phyloP scores from a whole-genome alignment of 345 rosid species.

The Melaleuca alternifolia region DNA sequence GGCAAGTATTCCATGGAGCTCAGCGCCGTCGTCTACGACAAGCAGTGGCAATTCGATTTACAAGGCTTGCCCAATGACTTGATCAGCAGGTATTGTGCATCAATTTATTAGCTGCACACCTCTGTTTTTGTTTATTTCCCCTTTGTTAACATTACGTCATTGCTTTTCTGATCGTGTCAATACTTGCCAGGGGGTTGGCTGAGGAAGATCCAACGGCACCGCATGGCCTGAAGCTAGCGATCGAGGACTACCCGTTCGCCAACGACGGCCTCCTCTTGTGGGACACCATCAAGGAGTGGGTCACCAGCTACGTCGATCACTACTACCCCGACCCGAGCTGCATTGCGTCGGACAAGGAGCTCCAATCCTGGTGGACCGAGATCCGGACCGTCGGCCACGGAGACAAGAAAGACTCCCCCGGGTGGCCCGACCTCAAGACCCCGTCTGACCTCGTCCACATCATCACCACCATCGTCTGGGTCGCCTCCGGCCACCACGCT shows the following conservation, averaged over 20 bases:
- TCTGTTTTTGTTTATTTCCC: no score
- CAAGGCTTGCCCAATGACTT: conserved; percentile 49
- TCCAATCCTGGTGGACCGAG: conserved; percentile 29
- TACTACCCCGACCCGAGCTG: conserved; percentile 10
- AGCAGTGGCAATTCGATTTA: conserved; percentile 40
- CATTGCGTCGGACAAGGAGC: conserved; percentile 15
- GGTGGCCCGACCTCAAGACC: conserved; percentile 42
- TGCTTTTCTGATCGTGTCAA: background rate
- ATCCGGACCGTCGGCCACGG: conserved; percentile 28
- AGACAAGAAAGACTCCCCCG: conserved; percentile 35
- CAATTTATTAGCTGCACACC: background rate
- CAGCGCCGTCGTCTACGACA: conserved; percentile 43
- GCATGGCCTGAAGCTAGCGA: conserved; percentile 15
- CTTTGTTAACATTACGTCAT: no score
- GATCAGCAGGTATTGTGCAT: conserved; percentile 25
- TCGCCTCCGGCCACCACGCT: conserved; percentile 34
- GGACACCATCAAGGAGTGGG: conserved; percentile 20
- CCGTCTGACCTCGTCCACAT: conserved; percentile 22
- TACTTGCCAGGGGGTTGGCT: conserved; percentile 14
- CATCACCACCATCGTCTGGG: conserved; percentile 25
- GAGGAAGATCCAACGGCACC: conserved; percentile 9
- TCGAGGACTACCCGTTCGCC: conserved; percentile 25
- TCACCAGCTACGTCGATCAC: conserved; percentile 5
- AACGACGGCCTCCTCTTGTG: conserved; percentile 21
- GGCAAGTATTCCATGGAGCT: conserved; percentile 45